Evolutionary conservation across 2,329 filamentous ascomycete species (phyloP), one percentile per base, ranked within the genome.

Genomic region (Immersiporthe knoxdaviesiana): DNA sequence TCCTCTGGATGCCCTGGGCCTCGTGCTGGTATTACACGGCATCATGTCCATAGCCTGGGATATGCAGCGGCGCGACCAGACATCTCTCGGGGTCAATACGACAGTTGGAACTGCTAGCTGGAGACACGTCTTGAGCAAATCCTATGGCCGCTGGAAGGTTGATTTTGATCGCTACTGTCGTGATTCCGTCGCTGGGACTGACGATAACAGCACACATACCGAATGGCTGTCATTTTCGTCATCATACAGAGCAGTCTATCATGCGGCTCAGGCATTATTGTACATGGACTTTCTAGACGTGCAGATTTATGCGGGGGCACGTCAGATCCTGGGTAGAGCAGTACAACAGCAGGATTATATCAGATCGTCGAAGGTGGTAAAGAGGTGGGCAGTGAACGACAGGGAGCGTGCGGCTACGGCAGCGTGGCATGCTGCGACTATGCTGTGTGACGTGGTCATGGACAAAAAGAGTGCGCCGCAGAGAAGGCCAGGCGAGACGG

Each of bases 11-110:
- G 81, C 81, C 0, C 74, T 90, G 0, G 86, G 87, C 0, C 79
- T 86, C 0, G 77, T 87, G 0, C 77, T 90, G 0, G 76, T 90
- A 0, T 78, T 90, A 0, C 88, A 90, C 62, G 88, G 88, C 0
- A 77, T 90, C 0, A 89, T 90, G 87, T 88, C 86, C 0, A 82
- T 90, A 3, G 83, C 84, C 2, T 89, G 87, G 82, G 88, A 90
- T 69, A 84, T 90, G 79, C 85, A 87, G 64, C 80, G 88, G 1
- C 80, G 88, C 8, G 88, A 90, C 67, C 87, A 90, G 73, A 90
- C 87, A 0, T 85, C 85, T 0, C 81, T 90, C 0, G 85, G 86
- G 0, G 78, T 81, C 18, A 75, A 79, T 16, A 72, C 74, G 14
- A 72, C 73, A 16, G 69, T 72, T 3, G 69, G 72, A 10, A 69